phyloP scores from a whole-genome alignment of 75 land plant species.

The Pinus taeda region DNA sequence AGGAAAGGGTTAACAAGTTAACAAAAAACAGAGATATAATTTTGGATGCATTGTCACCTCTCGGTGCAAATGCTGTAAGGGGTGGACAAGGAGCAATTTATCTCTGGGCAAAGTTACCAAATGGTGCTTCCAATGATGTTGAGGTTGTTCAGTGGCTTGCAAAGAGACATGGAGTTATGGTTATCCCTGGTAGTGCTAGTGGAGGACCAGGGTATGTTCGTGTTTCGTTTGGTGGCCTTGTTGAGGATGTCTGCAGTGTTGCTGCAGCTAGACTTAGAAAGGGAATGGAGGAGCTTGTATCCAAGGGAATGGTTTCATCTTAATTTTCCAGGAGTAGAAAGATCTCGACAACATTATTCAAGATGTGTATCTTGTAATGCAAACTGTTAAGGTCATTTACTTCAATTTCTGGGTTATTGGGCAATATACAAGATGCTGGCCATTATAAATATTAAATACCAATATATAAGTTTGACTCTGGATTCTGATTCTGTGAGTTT shows the following conservation, averaged over 20 bases:
- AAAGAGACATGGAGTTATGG: slow-evolving; percentile 51
- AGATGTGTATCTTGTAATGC: no score
- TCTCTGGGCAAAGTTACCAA: slow-evolving; percentile 92
- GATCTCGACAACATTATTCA: not conserved
- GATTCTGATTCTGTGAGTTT: not conserved
- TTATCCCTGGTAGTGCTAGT: slow-evolving; percentile 91
- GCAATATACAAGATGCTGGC: not conserved
- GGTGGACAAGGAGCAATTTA: slow-evolving; percentile 98
- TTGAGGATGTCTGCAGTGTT: slow-evolving; percentile 37
- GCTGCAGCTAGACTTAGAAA: slow-evolving; percentile 70
- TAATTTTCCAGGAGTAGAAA: not conserved
- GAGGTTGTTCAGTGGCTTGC: slow-evolving; percentile 85
- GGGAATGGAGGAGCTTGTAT: slow-evolving; percentile 82
- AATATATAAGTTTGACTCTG: not conserved
- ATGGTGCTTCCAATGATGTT: slow-evolving; percentile 56
- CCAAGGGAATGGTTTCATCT: slow-evolving; percentile 58
- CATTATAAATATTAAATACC: not conserved
- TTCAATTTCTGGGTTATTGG: not conserved
- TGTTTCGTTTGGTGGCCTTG: slow-evolving; percentile 85
- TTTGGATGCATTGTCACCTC: slow-evolving; percentile 68
- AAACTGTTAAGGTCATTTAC: no score
- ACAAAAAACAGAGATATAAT: slow-evolving; percentile 56
- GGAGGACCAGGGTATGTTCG: slow-evolving; percentile 80
- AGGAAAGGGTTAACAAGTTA: slow-evolving; percentile 55
- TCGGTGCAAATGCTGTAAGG: slow-evolving; percentile 67